Percentiles rank a stretch among this genome's conserved stretches.
These are phyloP conservation scores for Blastocystis sp. DNA, from an alignment of 352 stramenopile genomes.

Conservation along the genomic window DNA sequence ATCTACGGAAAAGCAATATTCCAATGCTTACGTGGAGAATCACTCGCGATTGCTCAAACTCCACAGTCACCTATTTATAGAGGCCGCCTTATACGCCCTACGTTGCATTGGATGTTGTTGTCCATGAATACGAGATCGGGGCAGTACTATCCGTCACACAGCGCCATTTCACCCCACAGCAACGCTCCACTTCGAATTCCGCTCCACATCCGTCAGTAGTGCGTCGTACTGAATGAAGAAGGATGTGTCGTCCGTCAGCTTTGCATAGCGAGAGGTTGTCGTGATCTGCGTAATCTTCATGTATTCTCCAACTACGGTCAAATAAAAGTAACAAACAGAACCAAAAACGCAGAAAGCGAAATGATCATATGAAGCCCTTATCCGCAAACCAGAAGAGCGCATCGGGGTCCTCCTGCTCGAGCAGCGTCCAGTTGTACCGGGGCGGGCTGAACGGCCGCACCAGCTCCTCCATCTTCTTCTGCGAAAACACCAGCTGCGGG, in stretches of 20 bases:
- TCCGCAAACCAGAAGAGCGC: conserved; percentile 5
- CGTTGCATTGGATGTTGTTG: background rate
- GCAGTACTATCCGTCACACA: conserved; percentile 33
- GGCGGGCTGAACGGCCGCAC: background rate
- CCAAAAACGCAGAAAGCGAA: background rate
- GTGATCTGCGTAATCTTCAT: conserved; percentile 36
- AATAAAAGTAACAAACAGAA: conserved; percentile 23
- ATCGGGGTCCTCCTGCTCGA: background rate
- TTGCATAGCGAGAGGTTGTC: conserved; percentile 38
- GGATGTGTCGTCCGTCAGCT: conserved; percentile 42
- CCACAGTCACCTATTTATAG: conserved; percentile 19
- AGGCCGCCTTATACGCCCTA: background rate
- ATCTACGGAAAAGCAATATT: conserved; percentile 1
- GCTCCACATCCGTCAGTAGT: conserved; percentile 13
- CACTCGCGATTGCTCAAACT: conserved; percentile 5
- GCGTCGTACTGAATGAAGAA: conserved; percentile 48
- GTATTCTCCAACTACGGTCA: background rate
- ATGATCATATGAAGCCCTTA: conserved; percentile 5
- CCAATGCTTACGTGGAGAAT: conserved; percentile 13
- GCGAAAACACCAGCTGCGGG: conserved; percentile 1
- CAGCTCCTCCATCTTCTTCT: conserved; percentile 5
- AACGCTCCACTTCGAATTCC: conserved; percentile 12
- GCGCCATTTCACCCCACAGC: conserved; percentile 1
- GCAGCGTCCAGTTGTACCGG: background rate
- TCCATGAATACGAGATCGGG: conserved; percentile 56